Conservation (phyloP, 768 basidiomycete genomes). For the Mycena vitilis region DNA sequence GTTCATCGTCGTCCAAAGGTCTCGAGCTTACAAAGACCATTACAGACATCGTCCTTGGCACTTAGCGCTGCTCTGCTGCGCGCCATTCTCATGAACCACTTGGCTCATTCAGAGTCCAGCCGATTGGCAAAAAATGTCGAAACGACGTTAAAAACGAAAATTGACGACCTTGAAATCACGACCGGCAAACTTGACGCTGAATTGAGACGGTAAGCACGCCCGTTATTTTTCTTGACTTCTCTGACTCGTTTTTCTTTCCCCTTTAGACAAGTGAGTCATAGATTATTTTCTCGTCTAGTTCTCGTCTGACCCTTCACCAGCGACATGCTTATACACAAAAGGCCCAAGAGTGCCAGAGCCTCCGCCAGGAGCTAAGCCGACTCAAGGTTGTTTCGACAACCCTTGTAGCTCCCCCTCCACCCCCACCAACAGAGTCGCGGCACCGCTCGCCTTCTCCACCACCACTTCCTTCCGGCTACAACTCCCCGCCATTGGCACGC, state of each 20-base stretch:
- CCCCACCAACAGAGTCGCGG: conserved; percentile 42
- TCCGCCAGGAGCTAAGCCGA: conserved; percentile 74
- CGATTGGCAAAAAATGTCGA: conserved; percentile 75
- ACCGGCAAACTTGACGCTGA: conserved; percentile 75
- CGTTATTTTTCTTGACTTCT: conserved; percentile 39
- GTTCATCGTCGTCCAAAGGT: conserved; percentile 12
- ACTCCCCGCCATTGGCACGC: conserved; percentile 56
- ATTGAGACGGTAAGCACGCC: conserved; percentile 71
- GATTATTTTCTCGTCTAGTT: conserved; percentile 22
- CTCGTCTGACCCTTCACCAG: conserved; percentile 48
- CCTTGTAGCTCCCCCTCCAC: conserved; percentile 48
- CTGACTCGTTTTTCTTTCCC: conserved; percentile 37
- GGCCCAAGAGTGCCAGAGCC: conserved; percentile 76
- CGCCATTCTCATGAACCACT: conserved; percentile 86
- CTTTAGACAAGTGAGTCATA: conserved; percentile 70
- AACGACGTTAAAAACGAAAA: conserved; percentile 67
- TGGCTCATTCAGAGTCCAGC: conserved; percentile 82
- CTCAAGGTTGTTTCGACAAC: conserved; percentile 61
- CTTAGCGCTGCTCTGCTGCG: conserved; percentile 84
- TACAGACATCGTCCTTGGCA: conserved; percentile 72
- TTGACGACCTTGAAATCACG: conserved; percentile 72
- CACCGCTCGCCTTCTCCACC: conserved; percentile 47
- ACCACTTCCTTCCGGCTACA: conserved; percentile 48
- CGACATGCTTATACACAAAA: conserved; percentile 72
- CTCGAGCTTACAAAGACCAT: conserved; percentile 23